Evolutionary conservation across 225 moss, liverwort and hornwort species (phyloP), one percentile per base, ranked within the genome.

Genomic region (Takakia lepidozioides): DNA sequence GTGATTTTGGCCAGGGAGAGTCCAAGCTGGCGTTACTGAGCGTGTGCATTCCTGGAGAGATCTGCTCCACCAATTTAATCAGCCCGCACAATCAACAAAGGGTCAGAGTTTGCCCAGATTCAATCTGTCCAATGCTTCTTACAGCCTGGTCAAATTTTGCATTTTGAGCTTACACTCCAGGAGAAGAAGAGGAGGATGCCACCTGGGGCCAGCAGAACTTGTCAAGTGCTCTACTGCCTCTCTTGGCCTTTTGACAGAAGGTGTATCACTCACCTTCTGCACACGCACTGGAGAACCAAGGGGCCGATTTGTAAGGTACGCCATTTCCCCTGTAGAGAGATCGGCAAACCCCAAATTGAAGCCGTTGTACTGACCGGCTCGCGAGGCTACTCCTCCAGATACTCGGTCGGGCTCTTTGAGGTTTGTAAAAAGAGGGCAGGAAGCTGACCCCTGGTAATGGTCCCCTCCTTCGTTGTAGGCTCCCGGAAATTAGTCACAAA

Each of bases 281-380:
- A 69, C 49, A 35, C 8, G 41, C 23, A 76, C 15, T 5, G 72
- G 69, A 34, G 50, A 26, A 16, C 65, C 79, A 27, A 11, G 28
- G 21, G 84, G 82, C 1, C 91, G 82, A 59, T 91, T 91, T 10
- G 91, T 71, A 8, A 90, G 49, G 29, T 67, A 87, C 0, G 80
- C 91, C 91, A 87, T 85, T 47, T 91, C 84, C 38, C 80, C 64
- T n/a, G 67, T 63, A 10, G 27, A 56, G 8, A 70, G 36, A 46
- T 98, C 95, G 3, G 87, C 87, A 10, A 87, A 84, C 17, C 91
- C 64, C 23, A 98, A 78, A 69, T 98, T 98, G 65, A 98, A 98
- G 3, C 91, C 91, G 52, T 76, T 70, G 65, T 81, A 98, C 2
- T 68, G 59, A n/a, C 43, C 64, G 17, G 75, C 71, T 56, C 71